Evolutionary conservation across 805 yeast genomes (phyloP).

Genomic region (Blastobotrys mokoenaii): DNA sequence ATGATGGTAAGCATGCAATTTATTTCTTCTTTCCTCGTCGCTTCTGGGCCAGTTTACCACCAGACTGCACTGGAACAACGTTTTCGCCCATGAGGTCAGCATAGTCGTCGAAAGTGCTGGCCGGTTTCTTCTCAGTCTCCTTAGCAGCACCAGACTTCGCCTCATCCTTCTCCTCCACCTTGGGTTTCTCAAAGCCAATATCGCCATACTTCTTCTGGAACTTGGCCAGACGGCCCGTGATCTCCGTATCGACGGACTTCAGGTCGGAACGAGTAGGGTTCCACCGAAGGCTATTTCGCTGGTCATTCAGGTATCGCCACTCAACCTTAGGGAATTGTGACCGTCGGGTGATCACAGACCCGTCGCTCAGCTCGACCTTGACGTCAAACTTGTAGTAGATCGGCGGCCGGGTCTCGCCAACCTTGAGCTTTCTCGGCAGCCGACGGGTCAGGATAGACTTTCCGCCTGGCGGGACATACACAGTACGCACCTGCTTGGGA

Average conservation of each 20-base stretch:
- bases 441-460: conserved; percentile 12
- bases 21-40: conserved; percentile 35
- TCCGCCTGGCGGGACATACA: conserved; percentile 16
- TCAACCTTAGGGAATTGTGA: conserved; percentile 87
- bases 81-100: conserved; percentile 53
- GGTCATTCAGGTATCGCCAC: conserved; percentile 77
- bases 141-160: conserved; percentile 10
- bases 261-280: conserved; percentile 78
- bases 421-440: conserved; percentile 23
- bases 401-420: conserved; percentile 88
- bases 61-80: conserved; percentile 45
- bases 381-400: conserved; percentile 87
- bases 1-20: background rate
- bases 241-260: conserved; percentile 66
- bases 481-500: conserved; percentile 5
- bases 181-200: conserved; percentile 11
- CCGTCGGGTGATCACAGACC: conserved; percentile 76
- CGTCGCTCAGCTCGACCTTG: conserved; percentile 85
- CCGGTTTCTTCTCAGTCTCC: conserved; percentile 15
- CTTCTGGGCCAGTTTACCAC: conserved; percentile 44
- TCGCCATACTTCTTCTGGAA: conserved; percentile 29
- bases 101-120: conserved; percentile 37
- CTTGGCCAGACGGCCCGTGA: conserved; percentile 60
- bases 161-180: conserved; percentile 9
- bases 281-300: conserved; percentile 81